Conservation (phyloP, 1,284 basidiomycete species). For the Microbotryum violaceum region DNA sequence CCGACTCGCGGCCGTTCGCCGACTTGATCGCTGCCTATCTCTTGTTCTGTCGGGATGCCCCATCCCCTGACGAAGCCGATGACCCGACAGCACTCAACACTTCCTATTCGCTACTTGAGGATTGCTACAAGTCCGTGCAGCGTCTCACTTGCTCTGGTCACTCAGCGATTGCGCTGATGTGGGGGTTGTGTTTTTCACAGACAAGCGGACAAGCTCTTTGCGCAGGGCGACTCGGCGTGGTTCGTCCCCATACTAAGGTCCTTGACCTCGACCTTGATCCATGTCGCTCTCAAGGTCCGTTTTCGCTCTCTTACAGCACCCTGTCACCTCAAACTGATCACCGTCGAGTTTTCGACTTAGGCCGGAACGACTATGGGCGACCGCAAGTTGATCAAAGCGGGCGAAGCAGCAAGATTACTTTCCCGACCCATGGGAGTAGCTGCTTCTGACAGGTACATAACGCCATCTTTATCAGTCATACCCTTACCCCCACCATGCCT, state of each 20-base stretch:
- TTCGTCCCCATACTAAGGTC: conserved; percentile 36
- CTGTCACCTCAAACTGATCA: neutral
- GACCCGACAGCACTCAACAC: neutral
- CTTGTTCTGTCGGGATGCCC: conserved; percentile 28
- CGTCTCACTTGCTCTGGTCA: too few relatives aligned
- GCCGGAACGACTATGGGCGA: conserved; percentile 28
- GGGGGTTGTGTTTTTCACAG: conserved; percentile 6
- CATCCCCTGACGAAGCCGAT: neutral
- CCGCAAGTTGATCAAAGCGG: conserved; percentile 32
- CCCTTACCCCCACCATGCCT: neutral
- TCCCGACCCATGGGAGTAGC: conserved; percentile 34
- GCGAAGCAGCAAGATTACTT: conserved; percentile 33
- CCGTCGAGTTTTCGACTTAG: conserved; percentile 9
- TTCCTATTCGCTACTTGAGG: conserved; percentile 23
- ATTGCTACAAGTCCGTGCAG: conserved; percentile 27
- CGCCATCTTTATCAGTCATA: neutral
- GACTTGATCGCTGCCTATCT: conserved; percentile 32
- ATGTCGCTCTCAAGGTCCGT: conserved; percentile 30
- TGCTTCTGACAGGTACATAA: conserved; percentile 31
- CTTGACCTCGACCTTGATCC: conserved; percentile 25
- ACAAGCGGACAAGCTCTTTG: conserved; percentile 37
- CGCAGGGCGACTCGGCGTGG: conserved; percentile 38
- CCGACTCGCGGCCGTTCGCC: conserved; percentile 19
- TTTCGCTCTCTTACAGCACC: too few relatives aligned
- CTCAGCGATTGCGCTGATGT: too few relatives aligned